Evolutionary conservation across 2,329 filamentous ascomycete genomes (phyloP), one percentile per base, ranked within the genome.

Genomic region (Acrocalymma vagum): DNA sequence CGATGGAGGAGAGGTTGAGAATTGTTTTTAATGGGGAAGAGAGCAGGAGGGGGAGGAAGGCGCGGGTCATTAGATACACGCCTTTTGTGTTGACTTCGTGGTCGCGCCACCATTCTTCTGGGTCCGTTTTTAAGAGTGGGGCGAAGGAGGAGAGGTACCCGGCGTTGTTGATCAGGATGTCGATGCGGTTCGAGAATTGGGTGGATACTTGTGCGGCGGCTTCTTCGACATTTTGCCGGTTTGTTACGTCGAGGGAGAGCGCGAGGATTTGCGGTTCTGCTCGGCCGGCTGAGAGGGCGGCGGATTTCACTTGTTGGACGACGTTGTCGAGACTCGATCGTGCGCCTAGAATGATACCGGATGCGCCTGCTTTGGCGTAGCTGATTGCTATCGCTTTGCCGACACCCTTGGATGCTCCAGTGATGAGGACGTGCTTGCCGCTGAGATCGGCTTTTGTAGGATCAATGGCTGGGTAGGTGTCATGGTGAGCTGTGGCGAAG

Each of bases 321-420:
- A 76, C 53, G 0, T 65, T 58, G 2, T 64, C 53, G 9, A 80
- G 65, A 4, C 50, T 21, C 3, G 55, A 78, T 14, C 82, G 77
- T 0, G 80, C 81, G 3, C 68, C 76, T 13, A 85, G 67, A 8
- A 73, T 77, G 38, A 86, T 82, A 13, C 67, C 58, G 0, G 76
- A 74, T 28, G 75, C 78, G 5, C 81, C 81, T 3, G 81, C 80
- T 53, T 67, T 67, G 16, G 81, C 82, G 51, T 75, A 85, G 9
- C 77, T 75, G 13, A 79, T 53, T 1, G 80, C 80, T 4, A 76
- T 78, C 7, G 75, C 73, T 6, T 67, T 69, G 7, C 83, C 81
- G 17, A 83, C 72, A 4, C 81, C 80, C 42, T 74, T 77, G 3
- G 76, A 79, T 0, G 76, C 80, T 6, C 81, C 82, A 0, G 75